Percentiles rank a stretch among this genome's conserved stretches.
Conservation (phyloP, 768 basidiomycete genomes). For the Tylopilus felleus region DNA sequence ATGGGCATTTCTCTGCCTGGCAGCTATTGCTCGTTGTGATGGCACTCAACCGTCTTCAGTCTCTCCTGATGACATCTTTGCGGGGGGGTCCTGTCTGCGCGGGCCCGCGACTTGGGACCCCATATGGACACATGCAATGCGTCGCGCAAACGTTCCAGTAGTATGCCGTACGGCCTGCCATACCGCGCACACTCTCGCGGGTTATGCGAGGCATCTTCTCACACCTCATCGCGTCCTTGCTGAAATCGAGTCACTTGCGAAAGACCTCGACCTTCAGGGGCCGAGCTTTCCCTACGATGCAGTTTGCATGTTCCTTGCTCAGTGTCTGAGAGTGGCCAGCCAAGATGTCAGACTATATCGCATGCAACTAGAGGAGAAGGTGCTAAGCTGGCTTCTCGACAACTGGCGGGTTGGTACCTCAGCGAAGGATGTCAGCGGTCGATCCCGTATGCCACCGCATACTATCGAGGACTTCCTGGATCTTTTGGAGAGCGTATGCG, state of each 20-base stretch:
- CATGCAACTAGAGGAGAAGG: conserved; percentile 84
- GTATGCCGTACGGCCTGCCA: conserved; percentile 83
- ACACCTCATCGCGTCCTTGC: conserved; percentile 54
- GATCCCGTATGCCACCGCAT: conserved; percentile 47
- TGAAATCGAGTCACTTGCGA: conserved; percentile 77
- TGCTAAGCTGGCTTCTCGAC: conserved; percentile 75
- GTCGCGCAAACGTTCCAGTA: conserved; percentile 62
- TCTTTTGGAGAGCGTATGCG: conserved; percentile 64
- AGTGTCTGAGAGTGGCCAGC: conserved; percentile 65
- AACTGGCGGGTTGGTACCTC: conserved; percentile 56
- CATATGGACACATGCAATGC: conserved; percentile 80
- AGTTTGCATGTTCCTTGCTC: conserved; percentile 77
- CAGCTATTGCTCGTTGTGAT: conserved; percentile 62
- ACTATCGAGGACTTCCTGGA: conserved; percentile 57
- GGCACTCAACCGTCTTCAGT: conserved; percentile 6
- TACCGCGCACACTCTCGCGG: conserved; percentile 53
- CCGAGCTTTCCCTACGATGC: conserved; percentile 85
- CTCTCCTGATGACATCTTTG: neutral
- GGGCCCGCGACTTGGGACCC: conserved; percentile 61
- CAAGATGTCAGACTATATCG: conserved; percentile 82
- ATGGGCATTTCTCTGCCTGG: conserved; percentile 82
- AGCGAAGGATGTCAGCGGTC: conserved; percentile 34
- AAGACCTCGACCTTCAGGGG: conserved; percentile 88
- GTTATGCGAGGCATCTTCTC: conserved; percentile 41
- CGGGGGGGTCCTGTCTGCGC: neutral